phyloP scores from a whole-genome alignment of 495 filamentous ascomycete species.

The Penicillium salamii region DNA sequence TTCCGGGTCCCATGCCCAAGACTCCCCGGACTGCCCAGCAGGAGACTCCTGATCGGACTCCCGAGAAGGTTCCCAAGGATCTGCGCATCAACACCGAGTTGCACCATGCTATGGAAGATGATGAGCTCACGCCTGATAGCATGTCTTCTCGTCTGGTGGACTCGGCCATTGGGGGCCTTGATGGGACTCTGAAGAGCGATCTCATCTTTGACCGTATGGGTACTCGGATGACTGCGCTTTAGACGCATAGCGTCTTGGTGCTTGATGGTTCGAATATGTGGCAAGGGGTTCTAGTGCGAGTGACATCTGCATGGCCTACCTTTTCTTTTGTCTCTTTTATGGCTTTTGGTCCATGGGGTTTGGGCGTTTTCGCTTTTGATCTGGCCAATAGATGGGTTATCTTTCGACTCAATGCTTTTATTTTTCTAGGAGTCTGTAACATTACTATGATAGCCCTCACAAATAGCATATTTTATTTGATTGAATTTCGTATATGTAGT shows the following conservation, averaged over 20 bases:
- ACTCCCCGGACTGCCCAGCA: constrained; percentile 18
- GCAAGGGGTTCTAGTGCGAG: background rate
- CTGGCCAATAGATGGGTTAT: constrained; percentile 8
- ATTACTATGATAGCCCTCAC: too few relatives aligned
- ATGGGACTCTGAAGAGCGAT: constrained; percentile 39
- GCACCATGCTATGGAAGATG: constrained; percentile 36
- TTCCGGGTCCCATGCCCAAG: constrained; percentile 33
- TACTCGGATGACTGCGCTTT: constrained; percentile 35
- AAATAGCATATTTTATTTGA: too few relatives aligned
- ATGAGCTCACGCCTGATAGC: constrained; percentile 62
- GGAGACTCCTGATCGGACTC: constrained; percentile 25
- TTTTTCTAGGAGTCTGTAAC: background rate
- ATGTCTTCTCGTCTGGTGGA: constrained; percentile 66
- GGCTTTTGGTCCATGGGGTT: constrained; percentile 3
- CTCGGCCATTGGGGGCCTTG: constrained; percentile 45
- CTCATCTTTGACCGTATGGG: constrained; percentile 44
- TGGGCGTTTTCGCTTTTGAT: constrained; percentile 14
- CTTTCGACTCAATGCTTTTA: background rate
- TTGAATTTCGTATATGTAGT: too few relatives aligned
- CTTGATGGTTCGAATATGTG: too few relatives aligned
- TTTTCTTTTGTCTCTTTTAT: constrained; percentile 2
- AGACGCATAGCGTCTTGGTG: too few relatives aligned
- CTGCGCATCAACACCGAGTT: constrained; percentile 46
- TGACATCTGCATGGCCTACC: constrained; percentile 14
- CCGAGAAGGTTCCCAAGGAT: constrained; percentile 39